Percentiles rank a stretch among this genome's conserved stretches.
phyloP scores from a whole-genome alignment of 169 alveolate genomes.

The Babesia ovis region DNA sequence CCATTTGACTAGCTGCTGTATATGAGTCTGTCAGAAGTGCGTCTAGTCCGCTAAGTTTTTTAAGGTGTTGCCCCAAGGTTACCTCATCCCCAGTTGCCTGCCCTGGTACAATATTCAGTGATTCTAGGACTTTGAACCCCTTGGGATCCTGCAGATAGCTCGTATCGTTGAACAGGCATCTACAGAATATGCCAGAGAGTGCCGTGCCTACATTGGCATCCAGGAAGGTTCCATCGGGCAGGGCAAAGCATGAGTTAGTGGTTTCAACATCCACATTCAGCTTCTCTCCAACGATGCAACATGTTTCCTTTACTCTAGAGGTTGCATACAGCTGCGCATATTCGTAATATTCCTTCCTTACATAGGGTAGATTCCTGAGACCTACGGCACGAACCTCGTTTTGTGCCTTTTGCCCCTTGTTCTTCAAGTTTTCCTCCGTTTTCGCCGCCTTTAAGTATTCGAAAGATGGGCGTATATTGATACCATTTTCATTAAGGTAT shows the following conservation, averaged over 20 bases:
- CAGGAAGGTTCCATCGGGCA: slow-evolving; percentile 74
- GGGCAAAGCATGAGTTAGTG: slow-evolving; percentile 54
- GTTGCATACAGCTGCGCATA: slow-evolving; percentile 74
- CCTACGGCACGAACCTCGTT: not conserved
- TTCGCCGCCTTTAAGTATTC: slow-evolving; percentile 41
- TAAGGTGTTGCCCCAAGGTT: slow-evolving; percentile 2
- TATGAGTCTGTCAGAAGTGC: slow-evolving; percentile 36
- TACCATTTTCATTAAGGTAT: slow-evolving; percentile 53
- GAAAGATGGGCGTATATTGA: slow-evolving; percentile 66
- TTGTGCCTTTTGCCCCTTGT: slow-evolving; percentile 38
- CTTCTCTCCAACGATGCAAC: slow-evolving; percentile 42
- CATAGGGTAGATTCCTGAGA: slow-evolving; percentile 68
- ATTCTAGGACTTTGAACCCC: slow-evolving; percentile 10
- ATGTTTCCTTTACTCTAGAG: slow-evolving; percentile 68
- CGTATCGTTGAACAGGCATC: slow-evolving; percentile 35
- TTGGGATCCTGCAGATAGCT: slow-evolving; percentile 28
- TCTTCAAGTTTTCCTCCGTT: slow-evolving; percentile 23
- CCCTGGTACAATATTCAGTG: not conserved
- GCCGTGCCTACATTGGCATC: slow-evolving; percentile 54
- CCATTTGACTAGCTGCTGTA: slow-evolving; percentile 12
- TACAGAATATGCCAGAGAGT: slow-evolving; percentile 64
- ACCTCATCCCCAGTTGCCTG: not conserved
- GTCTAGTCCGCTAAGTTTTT: slow-evolving; percentile 23
- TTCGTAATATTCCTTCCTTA: slow-evolving; percentile 66
- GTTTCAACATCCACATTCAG: slow-evolving; percentile 28